phyloP scores from a whole-genome alignment of 768 basidiomycete species.

The Lactarius quietus region DNA sequence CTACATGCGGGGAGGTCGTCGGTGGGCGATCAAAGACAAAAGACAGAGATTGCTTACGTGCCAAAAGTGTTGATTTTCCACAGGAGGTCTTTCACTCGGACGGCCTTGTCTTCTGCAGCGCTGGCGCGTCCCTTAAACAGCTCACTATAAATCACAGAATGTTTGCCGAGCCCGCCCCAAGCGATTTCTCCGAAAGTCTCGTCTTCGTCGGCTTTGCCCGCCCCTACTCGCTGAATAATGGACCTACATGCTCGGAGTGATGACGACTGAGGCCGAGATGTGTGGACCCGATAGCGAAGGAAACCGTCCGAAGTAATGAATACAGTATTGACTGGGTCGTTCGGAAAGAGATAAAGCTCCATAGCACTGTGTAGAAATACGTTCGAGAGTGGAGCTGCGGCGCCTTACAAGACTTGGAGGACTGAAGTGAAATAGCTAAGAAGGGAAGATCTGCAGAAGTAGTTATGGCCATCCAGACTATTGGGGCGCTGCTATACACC shows the following conservation, averaged over 20 bases:
- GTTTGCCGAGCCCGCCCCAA: conserved; percentile 40
- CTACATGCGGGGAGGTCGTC: conserved; percentile 1
- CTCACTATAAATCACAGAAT: conserved; percentile 29
- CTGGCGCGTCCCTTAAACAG: conserved; percentile 21
- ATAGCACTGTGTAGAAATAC: conserved; percentile 32
- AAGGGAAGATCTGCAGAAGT: conserved; percentile 6
- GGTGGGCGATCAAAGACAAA: not conserved
- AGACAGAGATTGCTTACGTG: conserved; percentile 15
- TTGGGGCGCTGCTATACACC: conserved; percentile 2
- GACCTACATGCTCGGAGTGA: conserved; percentile 37
- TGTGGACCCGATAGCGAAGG: conserved; percentile 47
- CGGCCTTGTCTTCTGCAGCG: conserved; percentile 9
- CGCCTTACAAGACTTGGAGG: not conserved
- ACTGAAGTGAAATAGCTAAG: not conserved
- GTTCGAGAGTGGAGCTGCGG: conserved; percentile 20
- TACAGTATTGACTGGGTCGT: conserved; percentile 47
- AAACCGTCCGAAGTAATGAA: conserved; percentile 50
- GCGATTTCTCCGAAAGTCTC: conserved; percentile 48
- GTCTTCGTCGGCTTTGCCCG: conserved; percentile 34
- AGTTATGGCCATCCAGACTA: conserved; percentile 8
- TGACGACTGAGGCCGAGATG: conserved; percentile 34
- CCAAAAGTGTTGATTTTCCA: conserved; percentile 23
- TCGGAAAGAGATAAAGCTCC: conserved; percentile 52
- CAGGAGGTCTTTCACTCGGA: conserved; percentile 24
- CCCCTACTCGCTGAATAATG: conserved; percentile 39